These are phyloP conservation scores for Fragilariopsis cylindrus DNA, from an alignment of 108 stramenopile species.

Conservation along the genomic window DNA sequence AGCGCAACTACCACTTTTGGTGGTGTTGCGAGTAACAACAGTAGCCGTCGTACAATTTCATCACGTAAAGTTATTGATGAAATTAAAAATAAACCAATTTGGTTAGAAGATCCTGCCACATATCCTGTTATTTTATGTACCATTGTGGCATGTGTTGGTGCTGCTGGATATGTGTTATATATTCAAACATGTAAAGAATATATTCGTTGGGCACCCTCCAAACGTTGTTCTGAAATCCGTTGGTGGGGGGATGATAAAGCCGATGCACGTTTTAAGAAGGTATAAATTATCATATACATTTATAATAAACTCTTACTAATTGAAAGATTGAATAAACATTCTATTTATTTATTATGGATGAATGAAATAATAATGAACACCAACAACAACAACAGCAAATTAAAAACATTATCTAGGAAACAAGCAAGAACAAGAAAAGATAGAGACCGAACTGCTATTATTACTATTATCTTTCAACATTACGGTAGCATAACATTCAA, in stretches of 20 bases:
- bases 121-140: conserved; percentile 72
- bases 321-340: no score
- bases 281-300: not conserved
- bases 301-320: no score
- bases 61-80: conserved; percentile 18
- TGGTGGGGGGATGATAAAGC: conserved; percentile 45
- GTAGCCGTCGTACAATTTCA: conserved; percentile 13
- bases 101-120: conserved; percentile 45
- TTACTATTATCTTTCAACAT: no score
- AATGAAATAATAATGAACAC: no score
- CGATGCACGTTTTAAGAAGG: not conserved
- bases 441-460: no score
- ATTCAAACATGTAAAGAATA: conserved; percentile 22
- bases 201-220: conserved; percentile 44
- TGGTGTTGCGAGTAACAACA: not conserved
- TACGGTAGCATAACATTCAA: no score
- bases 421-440: no score
- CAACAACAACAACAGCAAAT: no score
- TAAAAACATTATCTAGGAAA: no score
- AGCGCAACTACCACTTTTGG: no score
- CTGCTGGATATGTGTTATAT: conserved; percentile 25
- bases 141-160: conserved; percentile 46
- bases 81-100: conserved; percentile 34
- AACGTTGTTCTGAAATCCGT: conserved; percentile 60
- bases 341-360: no score